Evolutionary conservation across 768 basidiomycete species (phyloP).

Genomic region (Rhodotorula graminis): DNA sequence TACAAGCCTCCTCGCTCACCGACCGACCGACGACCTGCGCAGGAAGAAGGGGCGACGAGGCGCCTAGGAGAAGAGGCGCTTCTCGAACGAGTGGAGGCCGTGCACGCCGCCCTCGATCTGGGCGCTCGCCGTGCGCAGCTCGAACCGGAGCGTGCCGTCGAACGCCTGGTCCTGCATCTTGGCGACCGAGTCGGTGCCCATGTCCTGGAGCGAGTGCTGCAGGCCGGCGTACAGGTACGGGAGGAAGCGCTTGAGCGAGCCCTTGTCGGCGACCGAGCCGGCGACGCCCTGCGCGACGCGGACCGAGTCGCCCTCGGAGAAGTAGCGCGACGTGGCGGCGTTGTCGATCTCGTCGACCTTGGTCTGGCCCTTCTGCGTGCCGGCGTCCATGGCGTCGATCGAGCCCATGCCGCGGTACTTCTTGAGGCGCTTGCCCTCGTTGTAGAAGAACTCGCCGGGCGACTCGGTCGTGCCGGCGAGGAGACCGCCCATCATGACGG

Average conservation of each 20-base stretch:
- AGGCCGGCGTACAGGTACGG: slow-evolving; percentile 52
- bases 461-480: slow-evolving; percentile 95
- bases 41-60: slow-evolving; percentile 41
- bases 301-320: slow-evolving; percentile 83
- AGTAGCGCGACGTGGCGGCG: slow-evolving; percentile 92
- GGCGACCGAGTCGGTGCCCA: slow-evolving; percentile 66
- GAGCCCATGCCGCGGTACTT: slow-evolving; percentile 98
- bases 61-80: slow-evolving; percentile 41
- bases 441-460: slow-evolving; percentile 98
- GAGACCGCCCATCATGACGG: slow-evolving; percentile 98
- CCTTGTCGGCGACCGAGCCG: slow-evolving; percentile 96
- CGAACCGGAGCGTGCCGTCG: slow-evolving; percentile 71
- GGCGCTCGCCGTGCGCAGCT: slow-evolving; percentile 87
- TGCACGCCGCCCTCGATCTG: slow-evolving; percentile 95
- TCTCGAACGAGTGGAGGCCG: slow-evolving; percentile 83
- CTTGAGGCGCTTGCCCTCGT: slow-evolving; percentile 98
- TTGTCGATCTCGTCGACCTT: slow-evolving; percentile 52
- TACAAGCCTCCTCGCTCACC: too few species aligned
- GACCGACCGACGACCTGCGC: too few species aligned
- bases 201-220: slow-evolving; percentile 92
- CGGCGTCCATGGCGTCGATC: slow-evolving; percentile 69
- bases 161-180: slow-evolving; percentile 65
- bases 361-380: slow-evolving; percentile 51
- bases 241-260: slow-evolving; percentile 83
- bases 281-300: slow-evolving; percentile 97